Conservation (phyloP, 306 rosid species). For the Lathyrus aphaca region DNA sequence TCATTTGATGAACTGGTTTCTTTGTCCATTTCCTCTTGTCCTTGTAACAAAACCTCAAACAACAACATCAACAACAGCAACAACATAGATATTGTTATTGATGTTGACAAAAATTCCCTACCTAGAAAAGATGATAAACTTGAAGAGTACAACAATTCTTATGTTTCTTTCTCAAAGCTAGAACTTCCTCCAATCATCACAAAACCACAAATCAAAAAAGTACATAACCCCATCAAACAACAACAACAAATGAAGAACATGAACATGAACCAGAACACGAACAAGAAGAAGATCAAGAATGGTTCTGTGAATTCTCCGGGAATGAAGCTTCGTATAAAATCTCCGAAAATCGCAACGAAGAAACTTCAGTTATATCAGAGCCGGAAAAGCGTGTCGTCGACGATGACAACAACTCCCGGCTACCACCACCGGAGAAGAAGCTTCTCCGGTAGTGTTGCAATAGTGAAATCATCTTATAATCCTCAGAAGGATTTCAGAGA, state of each 20-base stretch:
- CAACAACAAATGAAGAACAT: neutral
- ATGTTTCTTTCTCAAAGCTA: constrained; percentile 48
- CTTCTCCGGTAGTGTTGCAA: constrained; percentile 64
- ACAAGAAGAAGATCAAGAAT: neutral
- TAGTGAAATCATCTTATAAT: constrained; percentile 66
- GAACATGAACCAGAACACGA: neutral
- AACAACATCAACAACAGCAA: constrained; percentile 31
- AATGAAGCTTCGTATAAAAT: constrained; percentile 29
- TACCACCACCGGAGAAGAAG: constrained; percentile 43
- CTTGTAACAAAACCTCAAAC: constrained; percentile 8
- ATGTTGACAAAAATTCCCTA: constrained; percentile 51
- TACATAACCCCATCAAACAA: neutral
- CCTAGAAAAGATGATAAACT: constrained; percentile 40
- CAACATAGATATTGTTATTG: constrained; percentile 54
- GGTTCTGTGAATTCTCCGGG: neutral
- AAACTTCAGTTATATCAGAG: constrained; percentile 32
- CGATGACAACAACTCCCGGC: constrained; percentile 19
- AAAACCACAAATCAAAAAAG: constrained; percentile 37
- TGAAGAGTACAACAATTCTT: constrained; percentile 4
- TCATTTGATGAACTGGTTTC: constrained; percentile 53
- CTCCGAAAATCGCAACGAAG: constrained; percentile 52
- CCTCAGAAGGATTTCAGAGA: constrained; percentile 75
- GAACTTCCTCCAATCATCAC: constrained; percentile 68
- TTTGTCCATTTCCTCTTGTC: constrained; percentile 38
- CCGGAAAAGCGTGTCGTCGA: constrained; percentile 49